phyloP scores from a whole-genome alignment of 2,329 filamentous ascomycete species.

The Talaromyces sp. region DNA sequence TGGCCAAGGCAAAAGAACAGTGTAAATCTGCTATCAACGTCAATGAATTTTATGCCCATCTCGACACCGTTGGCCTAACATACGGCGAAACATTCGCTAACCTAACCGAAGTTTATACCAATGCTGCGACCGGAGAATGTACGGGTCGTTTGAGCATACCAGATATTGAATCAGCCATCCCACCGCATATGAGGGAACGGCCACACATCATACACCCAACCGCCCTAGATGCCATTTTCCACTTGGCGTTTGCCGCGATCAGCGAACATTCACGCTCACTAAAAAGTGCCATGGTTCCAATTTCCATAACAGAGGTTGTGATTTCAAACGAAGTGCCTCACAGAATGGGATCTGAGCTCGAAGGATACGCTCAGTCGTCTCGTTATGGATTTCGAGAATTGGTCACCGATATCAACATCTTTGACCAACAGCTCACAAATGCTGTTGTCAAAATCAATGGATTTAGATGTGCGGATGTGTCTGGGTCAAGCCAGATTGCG shows the following conservation, averaged over 20 bases:
- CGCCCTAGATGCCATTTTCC: not conserved
- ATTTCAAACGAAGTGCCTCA: not conserved
- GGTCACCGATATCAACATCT: not conserved
- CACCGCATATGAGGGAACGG: not conserved
- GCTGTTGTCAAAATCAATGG: not conserved
- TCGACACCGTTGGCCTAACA: not conserved
- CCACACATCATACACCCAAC: conserved; percentile 3
- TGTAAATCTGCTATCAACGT: not conserved
- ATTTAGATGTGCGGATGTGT: conserved; percentile 1
- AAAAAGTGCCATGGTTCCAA: not conserved
- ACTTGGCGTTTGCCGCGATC: not conserved
- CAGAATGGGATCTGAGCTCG: not conserved
- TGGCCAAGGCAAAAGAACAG: not conserved
- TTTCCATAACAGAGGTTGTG: not conserved
- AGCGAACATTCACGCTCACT: not conserved
- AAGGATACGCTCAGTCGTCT: not conserved
- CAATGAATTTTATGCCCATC: conserved; percentile 2
- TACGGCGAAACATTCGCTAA: conserved; percentile 5
- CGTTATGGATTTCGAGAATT: conserved; percentile 1
- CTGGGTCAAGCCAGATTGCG: not conserved
- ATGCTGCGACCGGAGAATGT: not conserved
- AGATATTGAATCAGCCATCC: not conserved
- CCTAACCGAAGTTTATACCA: not conserved
- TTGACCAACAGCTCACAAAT: not conserved
- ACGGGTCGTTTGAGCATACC: not conserved